These are phyloP conservation scores for Lunularia cruciata DNA, from an alignment of 225 moss, liverwort and hornwort genomes.

Conservation along the genomic window DNA sequence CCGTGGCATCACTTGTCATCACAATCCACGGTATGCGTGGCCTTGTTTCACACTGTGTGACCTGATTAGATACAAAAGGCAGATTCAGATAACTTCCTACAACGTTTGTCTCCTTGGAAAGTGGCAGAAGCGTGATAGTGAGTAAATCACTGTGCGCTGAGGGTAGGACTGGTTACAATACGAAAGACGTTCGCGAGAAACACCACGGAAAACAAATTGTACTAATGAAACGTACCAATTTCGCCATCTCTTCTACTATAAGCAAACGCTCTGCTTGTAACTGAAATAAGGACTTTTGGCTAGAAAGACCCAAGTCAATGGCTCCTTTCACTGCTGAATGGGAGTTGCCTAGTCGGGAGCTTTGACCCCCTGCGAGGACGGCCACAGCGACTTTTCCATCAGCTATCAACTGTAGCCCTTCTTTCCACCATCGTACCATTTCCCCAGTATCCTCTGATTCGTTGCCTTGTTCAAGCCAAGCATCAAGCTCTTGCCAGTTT, in stretches of 20 bases:
- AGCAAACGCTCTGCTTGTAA: conserved; percentile 83
- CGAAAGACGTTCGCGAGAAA: neutral
- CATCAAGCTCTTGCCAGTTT: conserved; percentile 60
- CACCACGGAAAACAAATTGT: neutral
- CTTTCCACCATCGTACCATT: conserved; percentile 72
- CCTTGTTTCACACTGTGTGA: conserved; percentile 39
- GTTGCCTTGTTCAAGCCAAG: conserved; percentile 40
- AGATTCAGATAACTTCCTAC: neutral
- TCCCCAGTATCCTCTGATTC: conserved; percentile 18
- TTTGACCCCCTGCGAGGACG: conserved; percentile 90
- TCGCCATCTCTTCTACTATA: conserved; percentile 69
- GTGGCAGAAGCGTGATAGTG: no score
- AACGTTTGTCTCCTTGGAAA: no score
- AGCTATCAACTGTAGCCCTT: conserved; percentile 72
- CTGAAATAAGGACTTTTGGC: conserved; percentile 77
- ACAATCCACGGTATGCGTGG: conserved; percentile 77
- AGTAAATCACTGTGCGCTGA: no score
- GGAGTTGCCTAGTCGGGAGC: conserved; percentile 65
- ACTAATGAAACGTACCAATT: conserved; percentile 39
- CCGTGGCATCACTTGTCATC: conserved; percentile 94
- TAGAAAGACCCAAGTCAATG: conserved; percentile 65
- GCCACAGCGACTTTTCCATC: conserved; percentile 75
- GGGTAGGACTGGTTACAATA: no score
- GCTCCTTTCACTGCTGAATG: conserved; percentile 70
- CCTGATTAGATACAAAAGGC: conserved; percentile 42